Percentiles rank a stretch among this genome's conserved stretches.
These are phyloP conservation scores for Echites panduratus DNA, from an alignment of 257 asterid genomes.

Conservation along the genomic window DNA sequence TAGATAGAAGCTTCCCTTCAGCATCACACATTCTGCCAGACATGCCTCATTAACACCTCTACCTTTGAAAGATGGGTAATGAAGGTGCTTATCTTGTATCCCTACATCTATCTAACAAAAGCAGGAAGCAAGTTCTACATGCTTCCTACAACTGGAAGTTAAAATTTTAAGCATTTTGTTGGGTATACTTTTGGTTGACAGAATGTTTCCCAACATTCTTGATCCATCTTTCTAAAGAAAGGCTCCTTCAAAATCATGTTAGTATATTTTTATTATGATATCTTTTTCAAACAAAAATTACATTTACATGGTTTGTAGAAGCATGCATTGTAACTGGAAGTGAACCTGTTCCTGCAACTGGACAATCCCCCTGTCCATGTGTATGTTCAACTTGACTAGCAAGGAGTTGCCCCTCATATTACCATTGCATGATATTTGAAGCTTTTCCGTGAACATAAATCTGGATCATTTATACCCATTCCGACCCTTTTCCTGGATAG, in stretches of 20 bases:
- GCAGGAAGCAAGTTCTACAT: background rate
- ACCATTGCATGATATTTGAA: background rate
- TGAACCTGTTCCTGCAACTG: constrained; percentile 1
- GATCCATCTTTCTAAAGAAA: background rate
- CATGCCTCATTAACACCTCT: background rate
- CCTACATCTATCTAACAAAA: background rate
- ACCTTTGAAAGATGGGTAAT: background rate
- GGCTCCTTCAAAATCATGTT: background rate
- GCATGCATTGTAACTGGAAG: constrained; percentile 13
- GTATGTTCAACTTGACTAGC: background rate
- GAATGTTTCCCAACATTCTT: background rate
- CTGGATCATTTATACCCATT: background rate
- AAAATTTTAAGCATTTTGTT: background rate
- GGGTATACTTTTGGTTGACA: background rate
- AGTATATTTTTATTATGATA: background rate
- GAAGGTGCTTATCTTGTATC: background rate
- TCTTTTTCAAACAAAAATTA: constrained; percentile 6
- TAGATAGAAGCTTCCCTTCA: background rate
- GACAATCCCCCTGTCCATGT: constrained; percentile 10
- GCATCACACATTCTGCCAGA: background rate
- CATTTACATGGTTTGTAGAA: constrained; percentile 11
- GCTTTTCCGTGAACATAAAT: too few species aligned
- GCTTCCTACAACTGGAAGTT: background rate
- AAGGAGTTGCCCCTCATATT: background rate
- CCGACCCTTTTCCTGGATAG: too few species aligned